These are phyloP conservation scores for Venturia nashicola DNA, from an alignment of 2,329 filamentous ascomycete species.

Conservation along the genomic window DNA sequence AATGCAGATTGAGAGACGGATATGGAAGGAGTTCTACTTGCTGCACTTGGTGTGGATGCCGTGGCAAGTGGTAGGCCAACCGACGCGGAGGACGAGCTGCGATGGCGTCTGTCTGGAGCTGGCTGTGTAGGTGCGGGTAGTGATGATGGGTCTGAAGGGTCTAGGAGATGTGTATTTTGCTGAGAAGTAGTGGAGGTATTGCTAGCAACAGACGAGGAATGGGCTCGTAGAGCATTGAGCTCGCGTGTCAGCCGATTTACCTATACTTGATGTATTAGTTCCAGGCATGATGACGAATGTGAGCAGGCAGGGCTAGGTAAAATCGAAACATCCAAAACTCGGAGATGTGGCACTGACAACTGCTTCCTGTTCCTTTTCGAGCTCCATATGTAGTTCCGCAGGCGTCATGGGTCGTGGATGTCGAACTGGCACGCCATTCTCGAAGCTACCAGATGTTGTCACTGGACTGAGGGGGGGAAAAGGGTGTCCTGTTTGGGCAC, in stretches of 20 bases:
- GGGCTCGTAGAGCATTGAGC: slow-evolving; percentile 66
- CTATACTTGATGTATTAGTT: slow-evolving; percentile 30
- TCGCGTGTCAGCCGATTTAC: slow-evolving; percentile 90
- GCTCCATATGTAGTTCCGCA: slow-evolving; percentile 74
- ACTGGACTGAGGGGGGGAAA: slow-evolving; percentile 26
- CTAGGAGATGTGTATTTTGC: slow-evolving; percentile 18
- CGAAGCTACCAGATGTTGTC: slow-evolving; percentile 14
- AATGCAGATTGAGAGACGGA: slow-evolving; percentile 18
- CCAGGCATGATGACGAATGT: not conserved
- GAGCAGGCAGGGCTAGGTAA: not conserved
- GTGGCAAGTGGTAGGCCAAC: slow-evolving; percentile 14
- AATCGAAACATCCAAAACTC: not conserved
- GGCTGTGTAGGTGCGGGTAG: slow-evolving; percentile 38
- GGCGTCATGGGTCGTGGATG: slow-evolving; percentile 81
- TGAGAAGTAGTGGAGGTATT: slow-evolving; percentile 44
- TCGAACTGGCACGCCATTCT: slow-evolving; percentile 49
- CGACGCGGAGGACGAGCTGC: slow-evolving; percentile 28
- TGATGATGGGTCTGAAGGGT: slow-evolving; percentile 19
- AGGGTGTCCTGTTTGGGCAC: slow-evolving; percentile 18
- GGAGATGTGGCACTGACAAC: slow-evolving; percentile 46
- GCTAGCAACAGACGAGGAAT: slow-evolving; percentile 50
- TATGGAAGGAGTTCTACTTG: not conserved
- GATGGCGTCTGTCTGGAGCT: slow-evolving; percentile 42
- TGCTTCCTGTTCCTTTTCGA: slow-evolving; percentile 92
- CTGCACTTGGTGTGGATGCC: slow-evolving; percentile 15